Conservation (phyloP, 164 flowering plant genomes). For the Vitis amurensis region DNA sequence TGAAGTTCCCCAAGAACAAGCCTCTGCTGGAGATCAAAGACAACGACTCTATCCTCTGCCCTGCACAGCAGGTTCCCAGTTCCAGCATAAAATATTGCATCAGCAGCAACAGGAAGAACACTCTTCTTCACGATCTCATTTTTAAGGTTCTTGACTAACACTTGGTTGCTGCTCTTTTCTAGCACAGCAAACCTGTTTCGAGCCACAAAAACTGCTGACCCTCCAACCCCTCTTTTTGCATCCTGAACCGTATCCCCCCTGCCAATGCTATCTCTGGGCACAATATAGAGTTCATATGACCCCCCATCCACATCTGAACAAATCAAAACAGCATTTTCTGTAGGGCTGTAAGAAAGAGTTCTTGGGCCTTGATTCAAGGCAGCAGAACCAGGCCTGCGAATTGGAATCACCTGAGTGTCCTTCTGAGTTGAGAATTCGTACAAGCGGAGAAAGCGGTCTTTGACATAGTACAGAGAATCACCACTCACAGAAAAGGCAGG, state of each 20-base stretch:
- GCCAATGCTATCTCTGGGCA: slow-evolving; percentile 71
- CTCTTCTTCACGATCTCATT: slow-evolving; percentile 80
- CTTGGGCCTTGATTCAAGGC: slow-evolving; percentile 74
- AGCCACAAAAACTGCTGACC: slow-evolving; percentile 81
- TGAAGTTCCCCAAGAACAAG: slow-evolving; percentile 85
- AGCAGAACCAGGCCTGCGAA: slow-evolving; percentile 77
- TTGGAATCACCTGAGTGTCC: slow-evolving; percentile 70
- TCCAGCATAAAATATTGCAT: slow-evolving; percentile 89
- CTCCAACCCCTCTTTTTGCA: slow-evolving; percentile 77
- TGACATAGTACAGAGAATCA: slow-evolving; percentile 60
- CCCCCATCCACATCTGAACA: slow-evolving; percentile 94
- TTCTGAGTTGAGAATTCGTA: slow-evolving; percentile 76
- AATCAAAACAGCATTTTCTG: slow-evolving; percentile 77
- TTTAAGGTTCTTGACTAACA: slow-evolving; percentile 71
- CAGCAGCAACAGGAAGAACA: slow-evolving; percentile 60
- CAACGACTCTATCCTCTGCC: slow-evolving; percentile 78
- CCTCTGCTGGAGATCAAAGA: slow-evolving; percentile 90
- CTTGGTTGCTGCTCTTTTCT: slow-evolving; percentile 82
- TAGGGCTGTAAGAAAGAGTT: slow-evolving; percentile 83
- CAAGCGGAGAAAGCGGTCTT: slow-evolving; percentile 76
- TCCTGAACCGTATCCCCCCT: slow-evolving; percentile 69
- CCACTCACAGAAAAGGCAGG: slow-evolving; percentile 85
- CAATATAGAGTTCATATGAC: slow-evolving; percentile 74
- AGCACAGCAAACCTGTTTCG: slow-evolving; percentile 90
- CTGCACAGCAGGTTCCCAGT: slow-evolving; percentile 82